Evolutionary conservation across 2,329 filamentous ascomycete genomes (phyloP).

Genomic region (Exophiala xenobiotica): DNA sequence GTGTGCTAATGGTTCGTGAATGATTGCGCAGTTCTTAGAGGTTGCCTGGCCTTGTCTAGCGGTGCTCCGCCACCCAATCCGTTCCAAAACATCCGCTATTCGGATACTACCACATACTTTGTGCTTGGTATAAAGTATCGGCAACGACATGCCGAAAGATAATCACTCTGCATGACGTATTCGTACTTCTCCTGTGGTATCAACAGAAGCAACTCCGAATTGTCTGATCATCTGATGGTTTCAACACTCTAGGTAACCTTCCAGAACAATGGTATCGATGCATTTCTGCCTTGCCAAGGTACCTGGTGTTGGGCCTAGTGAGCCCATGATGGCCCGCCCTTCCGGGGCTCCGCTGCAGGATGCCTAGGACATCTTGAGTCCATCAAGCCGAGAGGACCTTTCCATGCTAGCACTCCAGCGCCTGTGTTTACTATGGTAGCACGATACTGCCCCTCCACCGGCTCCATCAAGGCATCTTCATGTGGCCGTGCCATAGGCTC

Average conservation of each 20-base stretch:
- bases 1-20: too few relatives aligned
- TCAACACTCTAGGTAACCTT: not conserved
- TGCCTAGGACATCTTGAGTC: not conserved
- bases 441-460: not conserved
- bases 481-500: not conserved
- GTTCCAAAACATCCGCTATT: too few relatives aligned
- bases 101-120: not conserved
- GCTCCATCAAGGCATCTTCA: not conserved
- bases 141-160: not conserved
- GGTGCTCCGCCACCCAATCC: not conserved
- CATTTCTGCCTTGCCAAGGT: constrained; percentile 1
- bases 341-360: not conserved
- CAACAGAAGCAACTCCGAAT: too few relatives aligned
- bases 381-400: not conserved
- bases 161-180: not conserved
- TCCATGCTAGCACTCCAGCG: not conserved
- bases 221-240: not conserved
- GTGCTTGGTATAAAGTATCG: not conserved
- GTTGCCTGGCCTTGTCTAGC: not conserved
- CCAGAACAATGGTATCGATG: not conserved
- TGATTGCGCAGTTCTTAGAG: too few relatives aligned
- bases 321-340: not conserved
- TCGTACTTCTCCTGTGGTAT: not conserved
- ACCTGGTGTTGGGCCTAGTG: too few relatives aligned
- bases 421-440: not conserved